phyloP scores from a whole-genome alignment of 2,329 filamentous ascomycete genomes.

The Anthostomella pinea region DNA sequence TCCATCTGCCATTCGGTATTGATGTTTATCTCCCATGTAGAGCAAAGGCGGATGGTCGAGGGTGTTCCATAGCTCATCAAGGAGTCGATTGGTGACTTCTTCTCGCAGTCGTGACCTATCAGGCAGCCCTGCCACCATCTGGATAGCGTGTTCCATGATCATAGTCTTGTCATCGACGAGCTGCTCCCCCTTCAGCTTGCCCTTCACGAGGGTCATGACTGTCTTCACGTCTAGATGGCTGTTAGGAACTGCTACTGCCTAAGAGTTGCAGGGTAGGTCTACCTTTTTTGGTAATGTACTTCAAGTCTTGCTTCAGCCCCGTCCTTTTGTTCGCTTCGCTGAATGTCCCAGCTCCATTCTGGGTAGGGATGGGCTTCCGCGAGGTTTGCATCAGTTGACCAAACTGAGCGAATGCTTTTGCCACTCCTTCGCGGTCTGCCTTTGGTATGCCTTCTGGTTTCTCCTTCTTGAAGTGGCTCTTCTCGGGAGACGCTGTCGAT shows the following conservation, averaged over 20 bases:
- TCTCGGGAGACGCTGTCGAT: conserved; percentile 10
- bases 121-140: conserved; percentile 65
- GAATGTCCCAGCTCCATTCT: conserved; percentile 63
- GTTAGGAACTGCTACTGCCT: conserved; percentile 9
- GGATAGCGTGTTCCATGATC: conserved; percentile 71
- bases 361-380: conserved; percentile 59
- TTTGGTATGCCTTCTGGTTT: conserved; percentile 20
- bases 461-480: conserved; percentile 18
- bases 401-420: conserved; percentile 33
- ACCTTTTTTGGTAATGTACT: conserved; percentile 49
- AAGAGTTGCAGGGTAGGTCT: conserved; percentile 18
- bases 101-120: conserved; percentile 58
- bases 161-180: conserved; percentile 73
- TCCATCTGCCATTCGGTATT: conserved; percentile 68
- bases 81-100: conserved; percentile 64
- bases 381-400: conserved; percentile 45
- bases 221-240: conserved; percentile 58
- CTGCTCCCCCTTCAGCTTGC: conserved; percentile 60
- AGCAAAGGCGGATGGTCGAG: conserved; percentile 70
- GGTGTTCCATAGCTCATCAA: conserved; percentile 67
- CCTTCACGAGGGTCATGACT: conserved; percentile 56
- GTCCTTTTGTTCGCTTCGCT: conserved; percentile 45
- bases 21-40: conserved; percentile 59
- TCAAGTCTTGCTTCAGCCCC: conserved; percentile 55
- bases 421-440: conserved; percentile 33